Evolutionary conservation across 495 filamentous ascomycete genomes (phyloP), one percentile per base, ranked within the genome.

Genomic region (Hypoxylon lenormandii): DNA sequence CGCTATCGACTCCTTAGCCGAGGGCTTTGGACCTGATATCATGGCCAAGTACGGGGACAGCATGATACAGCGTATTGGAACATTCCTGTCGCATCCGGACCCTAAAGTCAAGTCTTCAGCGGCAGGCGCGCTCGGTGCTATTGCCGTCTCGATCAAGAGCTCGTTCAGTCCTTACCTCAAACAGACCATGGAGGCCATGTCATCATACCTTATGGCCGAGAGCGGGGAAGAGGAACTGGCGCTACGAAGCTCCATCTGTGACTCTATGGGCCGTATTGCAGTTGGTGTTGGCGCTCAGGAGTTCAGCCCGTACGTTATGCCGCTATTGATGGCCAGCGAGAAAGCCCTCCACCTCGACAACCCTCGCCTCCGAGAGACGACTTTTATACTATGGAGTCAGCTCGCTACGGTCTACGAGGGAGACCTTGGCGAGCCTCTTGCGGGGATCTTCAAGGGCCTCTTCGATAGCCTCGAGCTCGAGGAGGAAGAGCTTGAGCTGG

Each of bases 341-440:
- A 94, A 97, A 77, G 95, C 90, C 36, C 83, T 98, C 2, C 87
- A 95, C 74, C 88, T 98, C 1, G 94, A 90, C 57, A 93, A 97
- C 80, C 90, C 93, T 8, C 86, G 94, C 52, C 86, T 98, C 49
- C 88, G 91, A 75, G 96, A 98, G 80, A 97, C 93, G 55, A 96
- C 92, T 75, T 98, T 96, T 80, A 93, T 98, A 67, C 86, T 98
- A 64, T 98, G 95, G 93, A 92, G 92, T 70, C 91, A 89, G 21
- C 89, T 98, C 78, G 90, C 95, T 50, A 96, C 94, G 80, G 92
- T 98, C 6, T 98, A 98, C 76, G 87, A 89, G 69, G 93, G 93
- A 75, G 88, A 96, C 36, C 97, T 98, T 75, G 84, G 88, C 46
- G 89, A 91, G 12, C 97, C 96, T 83, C 86, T 98, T 5, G 85